phyloP scores from a whole-genome alignment of 148 eudicot species.

The Hydrangea macrophylla region DNA sequence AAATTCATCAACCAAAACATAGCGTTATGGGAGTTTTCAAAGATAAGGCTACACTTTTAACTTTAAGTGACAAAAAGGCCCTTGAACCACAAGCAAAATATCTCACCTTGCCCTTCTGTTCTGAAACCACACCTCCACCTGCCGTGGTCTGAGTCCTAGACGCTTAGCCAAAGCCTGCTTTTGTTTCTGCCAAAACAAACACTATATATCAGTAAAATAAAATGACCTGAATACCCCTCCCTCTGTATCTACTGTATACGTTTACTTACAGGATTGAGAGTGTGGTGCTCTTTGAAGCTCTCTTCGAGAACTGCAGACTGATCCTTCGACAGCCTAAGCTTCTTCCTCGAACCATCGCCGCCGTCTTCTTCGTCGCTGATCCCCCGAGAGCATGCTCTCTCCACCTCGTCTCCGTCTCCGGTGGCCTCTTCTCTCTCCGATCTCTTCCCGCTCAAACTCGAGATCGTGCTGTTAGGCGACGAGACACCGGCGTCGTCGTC shows the following conservation, averaged over 20 bases:
- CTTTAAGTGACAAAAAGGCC: slow-evolving; percentile 13
- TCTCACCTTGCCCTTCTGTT: slow-evolving; percentile 86
- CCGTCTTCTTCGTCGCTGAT: slow-evolving; percentile 68
- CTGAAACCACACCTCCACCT: slow-evolving; percentile 97
- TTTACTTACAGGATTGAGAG: slow-evolving; percentile 73
- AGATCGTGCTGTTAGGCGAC: slow-evolving; percentile 89
- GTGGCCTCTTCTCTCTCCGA: slow-evolving; percentile 44
- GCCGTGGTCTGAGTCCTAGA: slow-evolving; percentile 78
- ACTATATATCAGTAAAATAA: background rate
- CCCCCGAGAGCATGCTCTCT: slow-evolving; percentile 51
- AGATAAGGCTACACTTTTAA: too few species aligned
- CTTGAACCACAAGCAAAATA: slow-evolving; percentile 8
- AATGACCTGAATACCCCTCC: slow-evolving; percentile 14
- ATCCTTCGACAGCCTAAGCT: slow-evolving; percentile 68
- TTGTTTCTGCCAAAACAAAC: slow-evolving; percentile 54
- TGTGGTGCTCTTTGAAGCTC: slow-evolving; percentile 75
- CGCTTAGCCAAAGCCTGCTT: slow-evolving; percentile 78
- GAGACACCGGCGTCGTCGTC: slow-evolving; percentile 77
- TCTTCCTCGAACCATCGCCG: slow-evolving; percentile 60
- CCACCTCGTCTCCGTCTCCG: slow-evolving; percentile 48
- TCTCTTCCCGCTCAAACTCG: slow-evolving; percentile 67
- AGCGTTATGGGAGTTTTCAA: too few species aligned
- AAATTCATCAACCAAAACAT: too few species aligned
- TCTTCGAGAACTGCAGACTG: slow-evolving; percentile 85
- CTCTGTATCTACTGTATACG: too few species aligned